Conservation (phyloP, 1,284 basidiomycete genomes). For the Anthracocystis panici-leucophaei region DNA sequence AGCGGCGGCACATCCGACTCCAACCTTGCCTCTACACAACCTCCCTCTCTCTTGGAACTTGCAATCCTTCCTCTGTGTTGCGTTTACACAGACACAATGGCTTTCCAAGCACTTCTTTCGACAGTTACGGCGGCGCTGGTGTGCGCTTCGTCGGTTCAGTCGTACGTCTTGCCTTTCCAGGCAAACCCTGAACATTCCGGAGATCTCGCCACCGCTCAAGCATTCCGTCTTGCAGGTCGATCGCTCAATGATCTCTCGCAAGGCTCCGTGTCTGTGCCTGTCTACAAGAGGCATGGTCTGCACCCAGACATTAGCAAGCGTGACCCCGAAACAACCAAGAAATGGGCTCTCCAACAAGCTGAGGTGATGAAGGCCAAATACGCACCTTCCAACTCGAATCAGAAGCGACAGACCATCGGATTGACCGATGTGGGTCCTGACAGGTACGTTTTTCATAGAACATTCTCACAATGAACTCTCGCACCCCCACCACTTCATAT, state of each 20-base stretch:
- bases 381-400: slow-evolving; percentile 10
- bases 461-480: not conserved
- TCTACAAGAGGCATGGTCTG: slow-evolving; percentile 39
- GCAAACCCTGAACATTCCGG: slow-evolving; percentile 20
- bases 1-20: not conserved
- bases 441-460: slow-evolving; percentile 30
- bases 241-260: slow-evolving; percentile 26
- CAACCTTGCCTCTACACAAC: too few relatives aligned
- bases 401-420: slow-evolving; percentile 57
- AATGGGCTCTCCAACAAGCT: slow-evolving; percentile 52
- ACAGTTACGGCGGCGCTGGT: slow-evolving; percentile 37
- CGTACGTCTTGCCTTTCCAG: slow-evolving; percentile 41
- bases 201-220: slow-evolving; percentile 30
- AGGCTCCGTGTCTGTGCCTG: slow-evolving; percentile 44
- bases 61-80: not conserved
- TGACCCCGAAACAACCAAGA: slow-evolving; percentile 30
- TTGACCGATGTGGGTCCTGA: slow-evolving; percentile 69
- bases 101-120: slow-evolving; percentile 28
- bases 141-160: slow-evolving; percentile 33
- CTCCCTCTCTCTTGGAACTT: not conserved
- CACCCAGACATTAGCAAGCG: slow-evolving; percentile 42
- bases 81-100: slow-evolving; percentile 33
- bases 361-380: slow-evolving; percentile 51
- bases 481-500: slow-evolving; percentile 9
- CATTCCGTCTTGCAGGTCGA: slow-evolving; percentile 24